Base-by-base conservation (phyloP, 805 yeast genomes). In the Groenewaldozyma tartarivorans region DNA sequence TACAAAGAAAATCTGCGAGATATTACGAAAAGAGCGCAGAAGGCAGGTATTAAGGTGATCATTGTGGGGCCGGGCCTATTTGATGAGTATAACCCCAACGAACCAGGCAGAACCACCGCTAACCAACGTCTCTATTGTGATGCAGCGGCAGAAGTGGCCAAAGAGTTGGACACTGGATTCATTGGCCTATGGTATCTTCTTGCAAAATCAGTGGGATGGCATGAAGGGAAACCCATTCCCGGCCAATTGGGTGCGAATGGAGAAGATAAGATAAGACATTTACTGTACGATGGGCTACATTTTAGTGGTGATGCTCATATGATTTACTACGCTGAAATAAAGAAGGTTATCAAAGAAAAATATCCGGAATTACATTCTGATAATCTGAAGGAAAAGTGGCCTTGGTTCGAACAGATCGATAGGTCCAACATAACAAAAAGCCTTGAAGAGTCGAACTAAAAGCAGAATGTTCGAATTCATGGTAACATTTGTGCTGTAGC, bases 1-100 rank as follows among this genome's bases (percentile, higher is more conserved):
- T 84, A 61, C 53, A 42, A 58, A 19, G 59, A 55, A 9, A 86
- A 86, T 52, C 63, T 72, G 45, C 51, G 48, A 20, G 41, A 45
- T 7, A 47, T 84, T 51, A 62, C 77, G 7, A 48, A 61, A 5
- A 47, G 65, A 43, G 66, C 73, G 21, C 47, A 54, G 18, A 55
- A 52, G 1, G 56, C 69, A 39, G 67, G 63, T 2, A 72, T 81
- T 40, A 69, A 68, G 32, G 65, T 76, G 0, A 64, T 85, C 15
- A 50, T 83, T 1, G 67, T 84, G 5, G 77, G 84, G 0, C 87
- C 92, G 0, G 80, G 72, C 0, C 46, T 55, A 33, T 72, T 76
- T 69, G 61, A 66, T 26, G 52, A 51, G 7, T 5, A 20, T 11
- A 4, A 7, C 9, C 6, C 30, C 17, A 20, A 36, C 4, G 15